Conservation (phyloP, 148 eudicot genomes). For the Suaeda aralocaspica region DNA sequence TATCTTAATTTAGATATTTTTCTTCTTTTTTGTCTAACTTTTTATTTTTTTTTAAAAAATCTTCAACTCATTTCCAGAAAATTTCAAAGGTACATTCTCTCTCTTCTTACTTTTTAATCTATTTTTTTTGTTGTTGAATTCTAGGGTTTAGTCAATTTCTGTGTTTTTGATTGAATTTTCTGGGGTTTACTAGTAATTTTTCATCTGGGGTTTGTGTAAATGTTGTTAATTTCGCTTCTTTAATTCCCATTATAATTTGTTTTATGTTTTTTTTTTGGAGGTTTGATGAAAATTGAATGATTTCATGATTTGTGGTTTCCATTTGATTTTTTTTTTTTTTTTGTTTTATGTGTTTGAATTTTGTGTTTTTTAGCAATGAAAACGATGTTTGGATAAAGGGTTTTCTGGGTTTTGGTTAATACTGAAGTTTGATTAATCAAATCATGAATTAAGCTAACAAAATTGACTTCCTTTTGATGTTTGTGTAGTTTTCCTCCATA, state of each 20-base stretch:
- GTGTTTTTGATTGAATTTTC: background rate
- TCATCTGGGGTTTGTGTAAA: background rate
- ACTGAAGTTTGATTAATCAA: background rate
- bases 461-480: background rate
- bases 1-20: background rate
- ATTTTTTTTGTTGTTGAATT: too few relatives aligned
- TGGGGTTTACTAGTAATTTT: background rate
- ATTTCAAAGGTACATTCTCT: constrained; percentile 6
- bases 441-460: background rate
- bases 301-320: background rate
- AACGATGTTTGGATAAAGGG: too few relatives aligned
- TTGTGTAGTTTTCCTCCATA: background rate
- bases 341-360: background rate
- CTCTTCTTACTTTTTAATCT: background rate
- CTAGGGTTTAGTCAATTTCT: background rate
- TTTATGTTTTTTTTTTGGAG: background rate
- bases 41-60: too few relatives aligned
- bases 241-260: background rate
- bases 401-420: background rate
- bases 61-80: background rate
- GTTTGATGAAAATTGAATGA: background rate
- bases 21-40: too few relatives aligned
- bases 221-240: background rate
- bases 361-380: background rate
- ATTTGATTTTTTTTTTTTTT: background rate